Base-by-base conservation (phyloP, 331 rosid genomes). In the Malus hybrid region DNA sequence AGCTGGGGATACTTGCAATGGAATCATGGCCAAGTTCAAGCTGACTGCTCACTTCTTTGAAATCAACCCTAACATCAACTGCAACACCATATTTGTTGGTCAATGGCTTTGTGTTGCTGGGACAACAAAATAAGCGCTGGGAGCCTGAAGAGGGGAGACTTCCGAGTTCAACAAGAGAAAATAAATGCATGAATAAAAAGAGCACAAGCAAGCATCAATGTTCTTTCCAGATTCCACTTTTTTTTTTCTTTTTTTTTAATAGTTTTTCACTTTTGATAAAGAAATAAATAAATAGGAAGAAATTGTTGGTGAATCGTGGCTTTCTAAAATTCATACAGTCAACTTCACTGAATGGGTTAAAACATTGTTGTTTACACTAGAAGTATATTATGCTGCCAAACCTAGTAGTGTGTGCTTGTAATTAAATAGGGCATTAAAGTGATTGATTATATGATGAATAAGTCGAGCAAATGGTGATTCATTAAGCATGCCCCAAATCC, bases 51-150 rank as follows among this genome's bases (percentile, higher is more conserved):
- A 67, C 0, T 29, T 44, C 74, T 55, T 68, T 28, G 8, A 16
- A 3, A 42, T 76, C 61, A 67, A 67, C 11, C 74, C 74, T 42
- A 76, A 76, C 50, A 36, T 76, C 74, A 44, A 42, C 24, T 76
- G 80, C 24, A 3, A 76, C 50, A 39, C 20, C 22, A 1, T 76
- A 52, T 76, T 76, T 60, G 69, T 68, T 33, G 80, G 75, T 28
- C 75, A 76, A 58, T 76, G 75, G 80, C 69, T 76, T 56, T 76
- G 80, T 48, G 6, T 5, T 44, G 73, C 6, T 15, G 62, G 70
- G 14, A 63, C 28, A 74, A 33, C 46, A 7, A 18, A 63, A 7
- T 73, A 19, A 26, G 53, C 53, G 39, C 29, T 14, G 9, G 32
- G 48, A 30, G 74, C 64, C 22, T 53, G 19, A 58, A 53, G 44